phyloP scores from a whole-genome alignment of 75 land plant genomes.

The Selaginella tamariscina region DNA sequence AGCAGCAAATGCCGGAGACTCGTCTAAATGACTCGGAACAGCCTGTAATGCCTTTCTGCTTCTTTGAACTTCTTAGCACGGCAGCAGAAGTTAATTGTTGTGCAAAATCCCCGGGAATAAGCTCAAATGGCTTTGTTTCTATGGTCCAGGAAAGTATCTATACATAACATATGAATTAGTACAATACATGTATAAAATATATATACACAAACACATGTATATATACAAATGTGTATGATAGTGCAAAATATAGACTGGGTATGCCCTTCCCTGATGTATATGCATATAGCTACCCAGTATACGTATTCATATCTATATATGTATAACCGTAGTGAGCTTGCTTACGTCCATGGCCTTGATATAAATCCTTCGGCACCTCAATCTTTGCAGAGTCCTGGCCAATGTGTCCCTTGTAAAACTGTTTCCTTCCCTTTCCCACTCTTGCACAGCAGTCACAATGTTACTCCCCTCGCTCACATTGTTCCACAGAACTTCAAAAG shows the following conservation, averaged over 20 bases:
- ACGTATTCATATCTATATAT: not conserved
- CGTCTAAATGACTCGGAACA: not conserved
- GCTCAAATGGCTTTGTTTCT: not conserved
- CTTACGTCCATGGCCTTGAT: not conserved
- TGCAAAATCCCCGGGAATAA: not conserved
- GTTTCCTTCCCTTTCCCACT: not conserved
- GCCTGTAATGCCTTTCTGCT: not conserved
- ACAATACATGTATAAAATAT: no score
- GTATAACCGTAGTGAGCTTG: not conserved
- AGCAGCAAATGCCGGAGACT: not conserved
- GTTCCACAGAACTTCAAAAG: not conserved
- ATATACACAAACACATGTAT: no score
- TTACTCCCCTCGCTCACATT: not conserved
- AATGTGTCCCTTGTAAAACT: not conserved
- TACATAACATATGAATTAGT: not conserved
- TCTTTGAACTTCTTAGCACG: not conserved
- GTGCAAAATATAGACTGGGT: no score
- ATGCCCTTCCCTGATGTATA: no score
- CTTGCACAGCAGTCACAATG: not conserved
- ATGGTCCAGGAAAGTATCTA: not conserved
- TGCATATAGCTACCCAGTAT: no score
- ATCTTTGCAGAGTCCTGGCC: not conserved
- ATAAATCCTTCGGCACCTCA: not conserved
- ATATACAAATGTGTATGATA: no score
- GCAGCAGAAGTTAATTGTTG: not conserved